These are phyloP conservation scores for Marasmius sp. DNA, from an alignment of 1,284 basidiomycete genomes.

Conservation along the genomic window DNA sequence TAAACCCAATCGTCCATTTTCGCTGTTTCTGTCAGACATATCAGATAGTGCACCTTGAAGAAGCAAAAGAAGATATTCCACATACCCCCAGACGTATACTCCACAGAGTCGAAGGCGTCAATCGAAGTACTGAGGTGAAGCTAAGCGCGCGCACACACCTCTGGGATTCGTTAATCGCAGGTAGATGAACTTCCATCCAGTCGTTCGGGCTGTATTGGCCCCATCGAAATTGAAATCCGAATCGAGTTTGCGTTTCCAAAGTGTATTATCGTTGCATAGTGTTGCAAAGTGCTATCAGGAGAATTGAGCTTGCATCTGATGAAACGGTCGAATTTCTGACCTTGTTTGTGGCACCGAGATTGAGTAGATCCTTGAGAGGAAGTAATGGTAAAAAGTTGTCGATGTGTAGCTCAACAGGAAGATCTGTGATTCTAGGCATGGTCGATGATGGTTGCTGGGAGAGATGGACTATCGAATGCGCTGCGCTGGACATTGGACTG, in stretches of 20 bases:
- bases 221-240: slow-evolving; percentile 80
- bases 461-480: no score
- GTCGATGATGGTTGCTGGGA: neutral
- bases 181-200: slow-evolving; percentile 81
- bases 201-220: slow-evolving; percentile 64
- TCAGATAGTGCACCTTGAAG: neutral
- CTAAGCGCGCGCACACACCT: slow-evolving; percentile 26
- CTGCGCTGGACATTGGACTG: no score
- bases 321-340: slow-evolving; percentile 19
- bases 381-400: slow-evolving; percentile 71
- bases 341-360: slow-evolving; percentile 56
- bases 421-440: slow-evolving; percentile 42
- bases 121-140: neutral
- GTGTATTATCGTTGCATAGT: slow-evolving; percentile 69
- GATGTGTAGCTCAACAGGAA: slow-evolving; percentile 73
- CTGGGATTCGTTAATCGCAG: slow-evolving; percentile 61
- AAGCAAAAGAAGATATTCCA: neutral
- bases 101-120: neutral
- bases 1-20: slow-evolving; percentile 62
- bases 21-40: slow-evolving; percentile 44
- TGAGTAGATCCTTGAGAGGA: slow-evolving; percentile 56
- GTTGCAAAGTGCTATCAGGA: slow-evolving; percentile 46
- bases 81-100: slow-evolving; percentile 83
- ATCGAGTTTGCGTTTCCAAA: slow-evolving; percentile 75
- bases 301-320: neutral